These are phyloP conservation scores for Exserohilum rostratum DNA, from an alignment of 2,329 filamentous ascomycete genomes.

Conservation along the genomic window DNA sequence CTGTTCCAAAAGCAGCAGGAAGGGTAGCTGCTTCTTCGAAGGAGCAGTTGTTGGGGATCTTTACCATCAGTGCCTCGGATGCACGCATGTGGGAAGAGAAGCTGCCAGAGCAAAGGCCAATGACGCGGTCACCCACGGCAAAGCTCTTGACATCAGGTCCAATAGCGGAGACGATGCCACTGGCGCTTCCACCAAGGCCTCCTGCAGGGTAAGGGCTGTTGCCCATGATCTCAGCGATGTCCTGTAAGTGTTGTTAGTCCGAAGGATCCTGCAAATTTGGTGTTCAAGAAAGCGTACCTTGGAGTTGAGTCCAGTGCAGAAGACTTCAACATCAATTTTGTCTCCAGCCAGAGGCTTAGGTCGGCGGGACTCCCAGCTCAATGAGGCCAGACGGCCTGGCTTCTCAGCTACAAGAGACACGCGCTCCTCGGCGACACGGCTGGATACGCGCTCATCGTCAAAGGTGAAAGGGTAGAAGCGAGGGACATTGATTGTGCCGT, in stretches of 20 bases:
- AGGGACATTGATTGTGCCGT: conserved; percentile 26
- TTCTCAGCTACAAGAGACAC: background rate
- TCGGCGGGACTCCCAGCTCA: background rate
- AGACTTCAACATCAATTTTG: conserved; percentile 26
- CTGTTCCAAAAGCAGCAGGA: conserved; percentile 27
- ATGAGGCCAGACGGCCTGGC: background rate
- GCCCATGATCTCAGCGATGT: background rate
- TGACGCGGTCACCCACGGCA: conserved; percentile 25
- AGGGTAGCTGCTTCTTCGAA: conserved; percentile 39
- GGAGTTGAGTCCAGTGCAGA: background rate
- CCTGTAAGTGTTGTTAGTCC: background rate
- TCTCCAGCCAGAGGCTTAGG: conserved; percentile 1
- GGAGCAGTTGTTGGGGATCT: conserved; percentile 33
- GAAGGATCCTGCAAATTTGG: background rate
- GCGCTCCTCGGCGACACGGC: background rate
- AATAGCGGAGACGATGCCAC: conserved; percentile 21
- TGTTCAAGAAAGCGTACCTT: background rate
- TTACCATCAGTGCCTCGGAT: conserved; percentile 5
- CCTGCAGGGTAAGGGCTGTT: background rate
- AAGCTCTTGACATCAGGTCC: conserved; percentile 16
- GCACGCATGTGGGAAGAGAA: conserved; percentile 6
- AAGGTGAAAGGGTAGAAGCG: conserved; percentile 24
- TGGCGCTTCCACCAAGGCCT: conserved; percentile 12
- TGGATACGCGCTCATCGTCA: background rate
- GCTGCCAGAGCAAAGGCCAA: background rate